phyloP scores from a whole-genome alignment of 164 flowering plant species.

The Piper longum region DNA sequence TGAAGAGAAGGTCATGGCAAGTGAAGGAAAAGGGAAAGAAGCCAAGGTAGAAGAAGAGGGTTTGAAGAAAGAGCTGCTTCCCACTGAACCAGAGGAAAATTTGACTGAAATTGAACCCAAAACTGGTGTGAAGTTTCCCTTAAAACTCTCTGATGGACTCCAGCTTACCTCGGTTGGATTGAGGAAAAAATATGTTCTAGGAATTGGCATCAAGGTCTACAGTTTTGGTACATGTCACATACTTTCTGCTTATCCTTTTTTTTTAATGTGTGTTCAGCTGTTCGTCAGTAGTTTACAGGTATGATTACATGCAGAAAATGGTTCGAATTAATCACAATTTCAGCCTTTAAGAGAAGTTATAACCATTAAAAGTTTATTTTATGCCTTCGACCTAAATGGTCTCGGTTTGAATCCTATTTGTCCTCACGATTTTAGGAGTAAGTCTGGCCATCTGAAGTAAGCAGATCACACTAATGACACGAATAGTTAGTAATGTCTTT shows the following conservation, averaged over 20 bases:
- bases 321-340: too few species aligned
- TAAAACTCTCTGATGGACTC: constrained; percentile 35
- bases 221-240: constrained; percentile 30
- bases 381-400: too few species aligned
- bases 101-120: constrained; percentile 35
- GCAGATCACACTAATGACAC: too few species aligned
- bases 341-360: too few species aligned
- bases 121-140: constrained; percentile 47
- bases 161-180: constrained; percentile 33
- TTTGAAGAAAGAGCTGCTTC: not conserved
- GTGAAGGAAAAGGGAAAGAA: not conserved
- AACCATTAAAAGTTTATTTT: too few species aligned
- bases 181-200: constrained; percentile 48
- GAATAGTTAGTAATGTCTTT: not conserved
- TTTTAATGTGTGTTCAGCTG: too few species aligned
- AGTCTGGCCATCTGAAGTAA: too few species aligned
- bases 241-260: not conserved
- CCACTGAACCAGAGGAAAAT: not conserved
- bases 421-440: too few species aligned
- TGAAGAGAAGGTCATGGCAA: not conserved
- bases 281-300: too few species aligned
- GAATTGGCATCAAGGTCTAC: constrained; percentile 42
- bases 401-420: too few species aligned
- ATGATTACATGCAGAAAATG: too few species aligned
- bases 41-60: not conserved